Evolutionary conservation across 192 early-diverging fungal species (phyloP), one percentile per base, ranked within the genome.

Genomic region (Podila epicladia): DNA sequence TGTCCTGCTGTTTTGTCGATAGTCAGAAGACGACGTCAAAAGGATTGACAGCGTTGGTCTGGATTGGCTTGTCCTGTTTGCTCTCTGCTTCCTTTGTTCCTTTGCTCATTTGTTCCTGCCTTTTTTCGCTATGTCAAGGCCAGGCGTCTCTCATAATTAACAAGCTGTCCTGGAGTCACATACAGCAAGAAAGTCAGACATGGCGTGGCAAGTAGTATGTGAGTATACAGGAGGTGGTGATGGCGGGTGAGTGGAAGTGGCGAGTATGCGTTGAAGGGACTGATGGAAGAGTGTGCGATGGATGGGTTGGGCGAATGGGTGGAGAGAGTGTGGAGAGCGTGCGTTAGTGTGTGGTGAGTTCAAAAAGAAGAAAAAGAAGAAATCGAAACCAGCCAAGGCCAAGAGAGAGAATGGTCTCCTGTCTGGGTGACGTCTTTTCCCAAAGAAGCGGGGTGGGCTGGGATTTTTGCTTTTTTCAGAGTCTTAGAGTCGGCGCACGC

Each of bases 151-250:
- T 41, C 62, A 11, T 35, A 22, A 22, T 0, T 1, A 55, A 15
- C 41, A 13, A 45, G 41, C 41, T 45, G 13, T 17, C 41, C 35
- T n/a, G 5, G n/a, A 13, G 31, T n/a, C 2, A 4, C 70, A 64
- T 79, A 79, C 75, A 67, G 75, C 35, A 53, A 79, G 70, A 67
- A 79, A 79, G 69, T 79, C 75, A 28, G 70, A 69, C 75, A 79
- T 79, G 45, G 35, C 3, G 13, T 13, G 45, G 17, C 6, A 31
- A 58, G 33, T 12, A 0, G 24, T 55, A n/a, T 24, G 24, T 8
- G 24, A 6, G 53, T 24, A 26, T 55, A 9, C n/a, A 11, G 53
- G 24, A 5, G n/a, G 20, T 24, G 20, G 53, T 9, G 5, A 26
- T 12, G 19, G 53, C 24, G 53, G 19, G 53, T 55, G 53, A 55